These are phyloP conservation scores for Saprolegnia parasitica DNA, from an alignment of 352 stramenopile genomes.

Conservation along the genomic window DNA sequence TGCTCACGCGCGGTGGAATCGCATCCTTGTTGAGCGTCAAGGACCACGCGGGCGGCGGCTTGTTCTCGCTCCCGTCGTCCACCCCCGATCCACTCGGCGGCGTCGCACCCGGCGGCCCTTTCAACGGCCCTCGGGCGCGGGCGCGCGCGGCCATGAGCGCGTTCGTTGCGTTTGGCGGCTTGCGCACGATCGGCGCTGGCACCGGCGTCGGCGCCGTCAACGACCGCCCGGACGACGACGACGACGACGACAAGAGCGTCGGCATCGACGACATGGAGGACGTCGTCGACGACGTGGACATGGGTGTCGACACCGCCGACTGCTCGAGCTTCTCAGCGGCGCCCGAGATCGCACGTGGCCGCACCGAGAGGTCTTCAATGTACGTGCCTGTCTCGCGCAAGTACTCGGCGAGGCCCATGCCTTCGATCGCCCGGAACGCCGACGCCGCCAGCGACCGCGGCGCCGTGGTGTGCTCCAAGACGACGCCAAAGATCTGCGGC, in stretches of 20 bases:
- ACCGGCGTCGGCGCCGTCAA: background rate
- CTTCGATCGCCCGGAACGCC: conserved; percentile 9
- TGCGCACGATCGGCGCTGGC: background rate
- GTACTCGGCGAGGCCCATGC: conserved; percentile 28
- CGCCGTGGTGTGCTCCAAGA: conserved; percentile 15
- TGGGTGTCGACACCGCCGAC: background rate
- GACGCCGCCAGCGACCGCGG: background rate
- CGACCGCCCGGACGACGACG: background rate
- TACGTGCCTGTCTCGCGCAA: conserved; percentile 23
- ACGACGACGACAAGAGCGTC: background rate
- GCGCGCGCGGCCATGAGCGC: conserved; percentile 27
- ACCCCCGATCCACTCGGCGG: background rate
- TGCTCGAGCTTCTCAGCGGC: conserved; percentile 9
- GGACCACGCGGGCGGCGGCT: conserved; percentile 24
- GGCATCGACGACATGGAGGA: background rate
- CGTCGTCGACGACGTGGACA: background rate
- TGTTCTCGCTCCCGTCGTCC: conserved; percentile 2
- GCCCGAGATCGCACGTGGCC: conserved; percentile 5
- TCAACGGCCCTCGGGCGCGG: conserved; percentile 17
- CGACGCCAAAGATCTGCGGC: conserved; percentile 21
- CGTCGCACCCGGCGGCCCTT: background rate
- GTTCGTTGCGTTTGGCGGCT: conserved; percentile 21
- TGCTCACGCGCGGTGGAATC: conserved; percentile 10
- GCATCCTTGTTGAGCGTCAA: conserved; percentile 26
- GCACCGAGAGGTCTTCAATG: conserved; percentile 23